Base-by-base conservation (phyloP, 1,284 basidiomycete genomes). In the Malassezia dermatis region DNA sequence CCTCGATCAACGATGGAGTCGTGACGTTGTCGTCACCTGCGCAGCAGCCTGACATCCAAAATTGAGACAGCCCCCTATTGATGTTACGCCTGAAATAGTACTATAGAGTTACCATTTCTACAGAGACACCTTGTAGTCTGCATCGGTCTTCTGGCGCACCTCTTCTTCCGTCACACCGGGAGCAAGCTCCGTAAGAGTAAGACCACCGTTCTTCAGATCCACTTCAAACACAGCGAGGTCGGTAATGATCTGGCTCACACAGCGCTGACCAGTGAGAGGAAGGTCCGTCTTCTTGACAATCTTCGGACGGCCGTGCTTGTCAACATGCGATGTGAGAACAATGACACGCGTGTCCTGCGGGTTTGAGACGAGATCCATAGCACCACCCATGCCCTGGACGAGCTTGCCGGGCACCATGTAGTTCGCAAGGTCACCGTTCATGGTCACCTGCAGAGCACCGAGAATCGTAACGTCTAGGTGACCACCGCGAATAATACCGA, bases 341-440 rank as follows among this genome's bases (percentile, higher is more conserved):
- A 93, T 87, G 60, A 78, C 77, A 41, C 63, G 63, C 45, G 66
- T 63, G 28, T 60, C 53, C 34, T 53, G 41, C 0, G 64, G 66
- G 52, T 62, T 63, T 21, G 61, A 61, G 31, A 65, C 62, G 13
- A 67, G 83, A 72, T 93, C 89, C 89, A 94, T 94, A 1, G 90
- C 89, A 54, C 91, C 90, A 27, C 90, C 90, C 74, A 94, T 90
- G 46, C 87, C 87, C 51, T 61, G 59, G 15, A 66, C 64, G 70
- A 89, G 81, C 77, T 91, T 89, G 28, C 88, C 88, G 13, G 90
- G 90, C 65, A 95, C 89, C 89, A 94, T 95, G 75, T 88, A 96
- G 79, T 96, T 96, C 48, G 93, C 91, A 59, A 96, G 85, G 73
- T 96, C 90, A 89, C 83, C 93, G 21, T 83, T 83, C 64, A 86